Evolutionary conservation across 148 eudicot genomes (phyloP).

Genomic region (Suaeda aralocaspica): DNA sequence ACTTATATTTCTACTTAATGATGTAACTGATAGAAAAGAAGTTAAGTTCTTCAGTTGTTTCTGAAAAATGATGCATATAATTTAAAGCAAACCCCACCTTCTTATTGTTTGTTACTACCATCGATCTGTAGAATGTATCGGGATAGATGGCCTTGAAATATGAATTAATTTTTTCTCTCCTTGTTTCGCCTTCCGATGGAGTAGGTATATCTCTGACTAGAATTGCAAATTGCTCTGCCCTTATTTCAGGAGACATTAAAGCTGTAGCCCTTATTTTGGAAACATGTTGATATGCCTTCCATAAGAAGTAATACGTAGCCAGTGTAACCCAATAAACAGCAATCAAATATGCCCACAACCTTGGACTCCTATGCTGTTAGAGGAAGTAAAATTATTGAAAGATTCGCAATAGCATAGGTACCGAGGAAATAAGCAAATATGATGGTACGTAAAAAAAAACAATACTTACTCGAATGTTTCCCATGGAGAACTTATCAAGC

Average conservation of each 20-base stretch:
- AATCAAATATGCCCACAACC: conserved; percentile 66
- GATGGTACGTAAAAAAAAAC: not conserved
- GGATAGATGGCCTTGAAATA: conserved; percentile 72
- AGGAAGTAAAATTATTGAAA: not conserved
- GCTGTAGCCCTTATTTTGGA: conserved; percentile 64
- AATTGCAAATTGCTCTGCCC: conserved; percentile 69
- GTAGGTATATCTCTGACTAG: conserved; percentile 84
- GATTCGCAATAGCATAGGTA: not conserved
- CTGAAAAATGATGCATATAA: no score
- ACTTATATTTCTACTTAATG: no score
- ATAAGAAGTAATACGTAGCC: conserved; percentile 55
- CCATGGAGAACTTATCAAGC: conserved; percentile 83
- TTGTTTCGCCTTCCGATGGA: conserved; percentile 44
- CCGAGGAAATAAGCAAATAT: not conserved
- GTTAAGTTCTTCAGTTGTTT: no score
- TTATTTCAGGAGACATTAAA: conserved; percentile 52
- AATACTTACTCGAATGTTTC: conserved; percentile 54
- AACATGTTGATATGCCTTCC: conserved; percentile 91
- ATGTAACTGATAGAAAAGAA: no score
- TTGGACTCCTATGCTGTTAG: conserved; percentile 46
- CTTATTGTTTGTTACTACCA: conserved; percentile 73
- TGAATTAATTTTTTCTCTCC: conserved; percentile 71
- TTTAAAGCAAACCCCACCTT: no score
- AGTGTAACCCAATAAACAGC: conserved; percentile 78
- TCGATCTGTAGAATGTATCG: conserved; percentile 65